phyloP scores from a whole-genome alignment of 495 filamentous ascomycete genomes.

The Aspergillus kassunensis region DNA sequence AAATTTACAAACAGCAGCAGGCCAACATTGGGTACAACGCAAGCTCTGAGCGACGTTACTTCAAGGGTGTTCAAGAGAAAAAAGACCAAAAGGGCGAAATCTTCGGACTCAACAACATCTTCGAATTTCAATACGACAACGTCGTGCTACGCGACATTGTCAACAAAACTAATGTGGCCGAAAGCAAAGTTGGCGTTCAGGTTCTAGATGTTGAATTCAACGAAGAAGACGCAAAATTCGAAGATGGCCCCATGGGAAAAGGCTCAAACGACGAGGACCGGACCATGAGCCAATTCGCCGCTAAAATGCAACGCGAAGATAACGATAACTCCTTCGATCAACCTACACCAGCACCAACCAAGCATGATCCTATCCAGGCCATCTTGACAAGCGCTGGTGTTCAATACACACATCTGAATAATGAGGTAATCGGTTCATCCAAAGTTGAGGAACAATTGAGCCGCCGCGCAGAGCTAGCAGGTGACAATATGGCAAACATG shows the following conservation, averaged over 20 bases:
- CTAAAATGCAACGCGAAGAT: constrained; percentile 57
- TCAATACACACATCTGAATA: constrained; percentile 94
- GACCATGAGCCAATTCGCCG: constrained; percentile 74
- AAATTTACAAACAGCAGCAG: constrained; percentile 99
- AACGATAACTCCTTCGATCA: constrained; percentile 4
- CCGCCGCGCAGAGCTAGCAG: constrained; percentile 64
- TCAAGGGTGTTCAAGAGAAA: constrained; percentile 88
- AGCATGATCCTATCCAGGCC: constrained; percentile 76
- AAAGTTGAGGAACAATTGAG: constrained; percentile 78
- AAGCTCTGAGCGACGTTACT: constrained; percentile 87
- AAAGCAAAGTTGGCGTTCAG: constrained; percentile 79
- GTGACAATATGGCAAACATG: constrained; percentile 46
- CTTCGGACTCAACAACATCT: constrained; percentile 86
- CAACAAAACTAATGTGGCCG: constrained; percentile 96
- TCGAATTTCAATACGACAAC: constrained; percentile 75
- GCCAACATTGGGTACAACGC: constrained; percentile 97
- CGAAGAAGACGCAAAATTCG: constrained; percentile 47
- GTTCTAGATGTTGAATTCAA: constrained; percentile 71
- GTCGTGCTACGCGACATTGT: constrained; percentile 85
- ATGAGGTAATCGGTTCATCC: constrained; percentile 88
- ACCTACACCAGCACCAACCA: constrained; percentile 24
- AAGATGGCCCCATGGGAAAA: constrained; percentile 9
- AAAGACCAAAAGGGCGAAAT: constrained; percentile 84
- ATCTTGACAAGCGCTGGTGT: constrained; percentile 88
- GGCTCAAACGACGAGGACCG: constrained; percentile 47